Percentiles rank a stretch among this genome's conserved stretches.
Evolutionary conservation across 1,139 yeast genomes (phyloP).

Genomic region (Trichomonascaceae sp.): DNA sequence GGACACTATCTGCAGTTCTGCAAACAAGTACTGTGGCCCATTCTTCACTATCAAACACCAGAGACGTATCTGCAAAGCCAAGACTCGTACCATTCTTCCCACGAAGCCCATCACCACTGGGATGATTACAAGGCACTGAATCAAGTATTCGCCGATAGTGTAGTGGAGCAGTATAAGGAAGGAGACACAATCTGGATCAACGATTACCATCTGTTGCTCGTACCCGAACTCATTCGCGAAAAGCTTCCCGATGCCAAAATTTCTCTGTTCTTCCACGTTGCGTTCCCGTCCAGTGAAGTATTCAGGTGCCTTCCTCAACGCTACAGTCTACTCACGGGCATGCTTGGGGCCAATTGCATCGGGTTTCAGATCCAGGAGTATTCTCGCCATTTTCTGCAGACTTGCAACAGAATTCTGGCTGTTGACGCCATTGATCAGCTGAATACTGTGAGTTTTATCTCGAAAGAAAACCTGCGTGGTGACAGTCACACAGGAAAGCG

Average conservation of each 20-base stretch:
- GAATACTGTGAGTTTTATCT: constrained; percentile 25
- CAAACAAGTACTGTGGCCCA: constrained; percentile 93
- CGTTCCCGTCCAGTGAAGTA: constrained; percentile 93
- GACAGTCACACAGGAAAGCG: not conserved
- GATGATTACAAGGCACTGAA: constrained; percentile 65
- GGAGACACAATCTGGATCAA: constrained; percentile 82
- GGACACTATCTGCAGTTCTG: constrained; percentile 88
- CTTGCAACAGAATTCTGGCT: constrained; percentile 70
- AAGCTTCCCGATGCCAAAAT: constrained; percentile 72
- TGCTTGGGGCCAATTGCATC: constrained; percentile 78
- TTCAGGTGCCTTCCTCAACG: constrained; percentile 90
- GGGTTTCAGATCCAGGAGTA: constrained; percentile 89
- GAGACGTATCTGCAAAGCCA: not conserved
- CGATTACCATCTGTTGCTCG: constrained; percentile 81
- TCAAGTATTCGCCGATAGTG: constrained; percentile 65
- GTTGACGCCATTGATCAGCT: constrained; percentile 69
- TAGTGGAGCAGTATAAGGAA: constrained; percentile 49
- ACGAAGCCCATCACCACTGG: constrained; percentile 95
- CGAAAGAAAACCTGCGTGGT: constrained; percentile 30
- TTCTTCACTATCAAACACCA: constrained; percentile 91
- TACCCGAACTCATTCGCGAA: constrained; percentile 73
- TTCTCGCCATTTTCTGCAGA: constrained; percentile 84
- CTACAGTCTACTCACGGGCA: constrained; percentile 60
- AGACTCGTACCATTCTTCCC: constrained; percentile 85
- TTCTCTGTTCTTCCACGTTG: constrained; percentile 84